A percentile compares a stretch with the other conserved stretches of the same genome.
Conservation (phyloP, 1,284 basidiomycete species). For the Quambalaria eucalypti region DNA sequence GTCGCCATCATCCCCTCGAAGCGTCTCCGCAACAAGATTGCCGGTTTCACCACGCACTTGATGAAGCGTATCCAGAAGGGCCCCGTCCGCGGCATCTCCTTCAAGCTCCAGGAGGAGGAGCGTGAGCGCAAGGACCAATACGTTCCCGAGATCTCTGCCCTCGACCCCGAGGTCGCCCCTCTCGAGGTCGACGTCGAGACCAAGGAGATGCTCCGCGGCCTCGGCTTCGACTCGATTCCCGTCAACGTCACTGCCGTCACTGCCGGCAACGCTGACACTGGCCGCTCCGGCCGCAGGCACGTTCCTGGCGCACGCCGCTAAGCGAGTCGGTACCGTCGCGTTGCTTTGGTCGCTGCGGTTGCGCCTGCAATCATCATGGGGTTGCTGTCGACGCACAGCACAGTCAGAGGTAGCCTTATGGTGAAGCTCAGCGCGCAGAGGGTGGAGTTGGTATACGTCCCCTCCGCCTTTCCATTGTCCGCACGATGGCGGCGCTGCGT, state of each 20-base stretch:
- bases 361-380: no score
- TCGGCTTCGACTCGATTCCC: slow-evolving; percentile 45
- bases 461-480: no score
- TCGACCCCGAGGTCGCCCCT: slow-evolving; percentile 42
- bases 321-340: background rate
- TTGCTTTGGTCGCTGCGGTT: no score
- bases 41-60: slow-evolving; percentile 98
- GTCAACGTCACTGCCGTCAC: slow-evolving; percentile 44
- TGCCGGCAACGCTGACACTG: slow-evolving; percentile 39
- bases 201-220: slow-evolving; percentile 44
- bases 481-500: no score
- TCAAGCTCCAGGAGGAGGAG: slow-evolving; percentile 99
- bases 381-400: no score
- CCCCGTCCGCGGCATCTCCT: slow-evolving; percentile 99
- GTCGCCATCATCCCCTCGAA: slow-evolving; percentile 95
- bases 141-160: slow-evolving; percentile 47
- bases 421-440: no score
- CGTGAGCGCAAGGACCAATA: slow-evolving; percentile 72
- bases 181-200: slow-evolving; percentile 48
- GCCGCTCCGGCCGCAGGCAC: slow-evolving; percentile 35
- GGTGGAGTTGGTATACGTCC: no score
- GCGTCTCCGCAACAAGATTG: slow-evolving; percentile 98
- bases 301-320: slow-evolving; percentile 43
- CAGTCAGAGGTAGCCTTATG: no score
- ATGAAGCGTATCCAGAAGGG: slow-evolving; percentile 99